A percentile compares a stretch with the other conserved stretches of the same genome.
Conservation (phyloP, 2,329 filamentous ascomycete species). For the Beauveria sp. region DNA sequence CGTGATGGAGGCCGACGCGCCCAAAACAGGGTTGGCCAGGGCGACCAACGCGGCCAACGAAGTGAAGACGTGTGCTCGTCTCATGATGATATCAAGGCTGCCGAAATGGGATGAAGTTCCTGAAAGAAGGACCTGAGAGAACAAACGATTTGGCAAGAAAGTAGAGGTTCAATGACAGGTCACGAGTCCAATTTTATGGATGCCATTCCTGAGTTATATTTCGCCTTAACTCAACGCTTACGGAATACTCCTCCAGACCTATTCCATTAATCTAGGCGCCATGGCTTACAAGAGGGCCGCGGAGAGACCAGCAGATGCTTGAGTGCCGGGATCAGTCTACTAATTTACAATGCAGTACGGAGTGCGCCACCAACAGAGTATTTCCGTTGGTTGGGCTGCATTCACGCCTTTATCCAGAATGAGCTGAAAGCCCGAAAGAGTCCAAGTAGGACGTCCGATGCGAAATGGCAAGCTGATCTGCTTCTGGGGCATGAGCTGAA, state of each 20-base stretch:
- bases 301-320: too few species aligned
- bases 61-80: background rate
- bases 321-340: background rate
- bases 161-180: too few species aligned
- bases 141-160: too few species aligned
- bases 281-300: too few species aligned
- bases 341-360: background rate
- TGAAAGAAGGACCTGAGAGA: background rate
- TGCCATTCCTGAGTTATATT: background rate
- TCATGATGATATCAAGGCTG: background rate
- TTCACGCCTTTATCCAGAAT: background rate
- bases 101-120: too few species aligned
- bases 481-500: too few species aligned
- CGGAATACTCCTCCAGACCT: too few species aligned
- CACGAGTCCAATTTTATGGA: too few species aligned
- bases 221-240: too few species aligned
- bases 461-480: too few species aligned
- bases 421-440: background rate
- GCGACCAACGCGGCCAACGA: background rate
- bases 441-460: background rate
- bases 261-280: too few species aligned
- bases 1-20: background rate
- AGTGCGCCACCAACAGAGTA: background rate
- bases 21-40: background rate
- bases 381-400: background rate